Base-by-base conservation (phyloP, 768 basidiomycete genomes). In the Serendipita sp. region DNA sequence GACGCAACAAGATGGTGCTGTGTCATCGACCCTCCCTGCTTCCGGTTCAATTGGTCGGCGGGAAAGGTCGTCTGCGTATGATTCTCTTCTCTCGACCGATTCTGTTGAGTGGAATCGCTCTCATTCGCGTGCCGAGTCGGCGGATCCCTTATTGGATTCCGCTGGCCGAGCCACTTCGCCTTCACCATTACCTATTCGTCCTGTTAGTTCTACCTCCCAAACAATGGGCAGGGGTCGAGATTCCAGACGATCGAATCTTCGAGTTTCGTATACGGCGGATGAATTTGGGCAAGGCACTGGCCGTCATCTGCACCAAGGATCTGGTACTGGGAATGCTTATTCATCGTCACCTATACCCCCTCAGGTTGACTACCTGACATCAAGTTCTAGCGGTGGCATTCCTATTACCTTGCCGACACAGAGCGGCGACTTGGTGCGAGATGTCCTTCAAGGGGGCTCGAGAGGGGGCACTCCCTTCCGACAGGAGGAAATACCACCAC, bases 401-500 rank as follows among this genome's bases (percentile, higher is more conserved):
- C 38, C 66, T 13, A 37, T 46, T 18, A 38, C 45, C 28, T 34
- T 18, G 45, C 58, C 11, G 37, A 45, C 3, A 24, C 41, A 28
- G 53, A 60, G 18, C 63, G 51, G 8, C 58, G 65, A 3, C 35
- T 51, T 37, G 45, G 63, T 34, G 65, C 18, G 53, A n/a, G 28
- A 46, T 3, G 11, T 18, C 65, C 67, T 67, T 46, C 65, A 24
- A 65, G 65, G 34, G 54, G 65, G 35, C 37, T 67, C 46, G 35
- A 34, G 30, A 41, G 64, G 16, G 38, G 10, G 18, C 38, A 63
- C 44, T 4, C 24, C 38, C 16, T 38, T 56, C 32, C 24, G 53
- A 46, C 16, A 13, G 13, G 54, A 60, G 3, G 67, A 68, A 41
- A 37, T 67, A 34, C 67, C 67, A 4, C 67, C 67, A 11, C 51